Conservation (phyloP, 768 basidiomycete genomes). For the Russula sp. region DNA sequence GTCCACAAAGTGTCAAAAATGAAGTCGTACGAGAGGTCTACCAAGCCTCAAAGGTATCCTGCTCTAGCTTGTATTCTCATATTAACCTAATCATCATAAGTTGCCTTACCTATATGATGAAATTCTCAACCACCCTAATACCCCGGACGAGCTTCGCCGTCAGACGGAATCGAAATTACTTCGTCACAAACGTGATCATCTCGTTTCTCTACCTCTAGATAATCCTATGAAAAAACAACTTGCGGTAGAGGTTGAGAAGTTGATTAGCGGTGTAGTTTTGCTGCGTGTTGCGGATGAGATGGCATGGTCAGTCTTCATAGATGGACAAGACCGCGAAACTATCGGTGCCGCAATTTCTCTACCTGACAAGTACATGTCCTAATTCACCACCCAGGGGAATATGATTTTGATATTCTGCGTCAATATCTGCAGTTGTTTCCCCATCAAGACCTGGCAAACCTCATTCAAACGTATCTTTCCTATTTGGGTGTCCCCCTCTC, state of each 20-base stretch:
- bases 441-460: conserved; percentile 40
- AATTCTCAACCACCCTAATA: conserved; percentile 72
- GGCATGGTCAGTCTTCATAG: conserved; percentile 76
- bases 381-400: conserved; percentile 40
- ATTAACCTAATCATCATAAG: conserved; percentile 31
- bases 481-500: conserved; percentile 45
- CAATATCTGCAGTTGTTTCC: conserved; percentile 66
- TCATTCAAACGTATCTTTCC: conserved; percentile 62
- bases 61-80: not conserved
- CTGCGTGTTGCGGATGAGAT: conserved; percentile 69
- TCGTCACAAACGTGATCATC: conserved; percentile 49
- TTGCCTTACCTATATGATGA: conserved; percentile 69
- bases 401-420: conserved; percentile 48
- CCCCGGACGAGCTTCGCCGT: conserved; percentile 74
- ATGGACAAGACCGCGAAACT: conserved; percentile 59
- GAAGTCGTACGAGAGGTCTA: conserved; percentile 65
- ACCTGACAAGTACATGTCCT: conserved; percentile 3
- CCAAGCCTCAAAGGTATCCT: conserved; percentile 48
- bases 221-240: conserved; percentile 38
- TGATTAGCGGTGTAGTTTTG: conserved; percentile 69
- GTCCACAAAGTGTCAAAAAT: conserved; percentile 48
- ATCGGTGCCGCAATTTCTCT: conserved; percentile 43
- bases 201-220: conserved; percentile 49
- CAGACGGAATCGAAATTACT: conserved; percentile 70
- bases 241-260: conserved; percentile 56